A percentile compares a stretch with the other conserved stretches of the same genome.
phyloP scores from a whole-genome alignment of 176 grass and related monocot genomes.

The Bolboschoenus planiculmis region DNA sequence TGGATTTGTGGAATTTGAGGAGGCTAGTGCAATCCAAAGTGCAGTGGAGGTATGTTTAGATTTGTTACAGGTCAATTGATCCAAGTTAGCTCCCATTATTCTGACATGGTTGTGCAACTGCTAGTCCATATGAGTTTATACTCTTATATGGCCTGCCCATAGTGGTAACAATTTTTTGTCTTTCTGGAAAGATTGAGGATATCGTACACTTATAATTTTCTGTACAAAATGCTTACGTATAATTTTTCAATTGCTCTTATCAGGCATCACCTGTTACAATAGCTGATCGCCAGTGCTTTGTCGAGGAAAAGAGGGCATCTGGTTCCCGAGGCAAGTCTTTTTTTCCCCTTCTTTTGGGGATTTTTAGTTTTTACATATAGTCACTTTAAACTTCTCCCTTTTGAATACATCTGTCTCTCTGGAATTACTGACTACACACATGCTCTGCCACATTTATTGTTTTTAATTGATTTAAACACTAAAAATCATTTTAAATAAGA shows the following conservation, averaged over 20 bases:
- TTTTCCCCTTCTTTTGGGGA: background rate
- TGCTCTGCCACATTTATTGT: background rate
- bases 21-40: conserved; percentile 65
- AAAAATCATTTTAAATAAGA: background rate
- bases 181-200: background rate
- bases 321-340: conserved; percentile 61
- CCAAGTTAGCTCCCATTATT: background rate
- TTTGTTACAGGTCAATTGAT: background rate
- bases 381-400: background rate
- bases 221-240: background rate
- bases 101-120: background rate
- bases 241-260: background rate
- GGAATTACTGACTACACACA: background rate
- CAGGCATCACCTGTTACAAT: conserved; percentile 88
- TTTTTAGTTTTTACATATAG: background rate
- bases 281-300: conserved; percentile 45
- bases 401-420: background rate
- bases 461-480: background rate
- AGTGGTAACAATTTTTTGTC: background rate
- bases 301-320: conserved; percentile 81
- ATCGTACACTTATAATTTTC: background rate
- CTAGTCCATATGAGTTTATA: background rate
- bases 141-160: background rate
- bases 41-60: conserved; percentile 60
- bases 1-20: conserved; percentile 92